Evolutionary conservation across 176 grass and related monocot genomes (phyloP).

Genomic region (Lolium rigidum): DNA sequence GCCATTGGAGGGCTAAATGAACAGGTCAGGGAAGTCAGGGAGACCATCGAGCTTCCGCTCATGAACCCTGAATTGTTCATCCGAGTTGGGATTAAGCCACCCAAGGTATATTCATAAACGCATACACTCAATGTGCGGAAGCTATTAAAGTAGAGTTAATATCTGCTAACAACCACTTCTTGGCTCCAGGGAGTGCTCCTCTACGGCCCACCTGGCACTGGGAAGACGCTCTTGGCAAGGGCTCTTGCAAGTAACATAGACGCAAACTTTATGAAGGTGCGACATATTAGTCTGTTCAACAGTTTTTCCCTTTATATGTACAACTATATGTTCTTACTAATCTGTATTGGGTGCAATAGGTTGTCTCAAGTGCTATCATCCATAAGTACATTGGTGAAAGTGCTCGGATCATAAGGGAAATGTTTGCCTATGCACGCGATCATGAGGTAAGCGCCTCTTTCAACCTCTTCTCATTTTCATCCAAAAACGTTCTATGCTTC

Average conservation of each 20-base stretch:
- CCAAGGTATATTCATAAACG: constrained; percentile 52
- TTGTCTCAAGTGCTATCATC: constrained; percentile 25
- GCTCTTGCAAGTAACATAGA: constrained; percentile 29
- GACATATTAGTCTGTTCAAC: not conserved
- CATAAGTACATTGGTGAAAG: constrained; percentile 20
- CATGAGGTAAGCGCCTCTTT: constrained; percentile 1
- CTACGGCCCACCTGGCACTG: constrained; percentile 54
- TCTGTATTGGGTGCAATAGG: not conserved
- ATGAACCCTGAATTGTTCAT: constrained; percentile 69
- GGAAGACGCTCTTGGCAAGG: constrained; percentile 20
- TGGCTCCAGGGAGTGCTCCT: constrained; percentile 63
- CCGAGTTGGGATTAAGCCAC: constrained; percentile 67
- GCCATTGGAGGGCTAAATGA: constrained; percentile 66
- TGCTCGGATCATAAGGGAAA: constrained; percentile 1
- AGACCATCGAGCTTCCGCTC: constrained; percentile 64
- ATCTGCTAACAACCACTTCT: not conserved
- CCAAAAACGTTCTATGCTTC: not conserved
- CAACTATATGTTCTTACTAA: not conserved
- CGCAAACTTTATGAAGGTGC: constrained; percentile 18
- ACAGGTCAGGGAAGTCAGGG: constrained; percentile 71
- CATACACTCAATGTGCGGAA: not conserved
- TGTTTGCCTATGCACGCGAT: constrained; percentile 30
- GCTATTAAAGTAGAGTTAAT: not conserved
- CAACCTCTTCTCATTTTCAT: not conserved
- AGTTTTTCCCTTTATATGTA: not conserved